Evolutionary conservation across 78 protist genomes (phyloP), one percentile per base, ranked within the genome.

Genomic region (Pigoraptor vietnamica): DNA sequence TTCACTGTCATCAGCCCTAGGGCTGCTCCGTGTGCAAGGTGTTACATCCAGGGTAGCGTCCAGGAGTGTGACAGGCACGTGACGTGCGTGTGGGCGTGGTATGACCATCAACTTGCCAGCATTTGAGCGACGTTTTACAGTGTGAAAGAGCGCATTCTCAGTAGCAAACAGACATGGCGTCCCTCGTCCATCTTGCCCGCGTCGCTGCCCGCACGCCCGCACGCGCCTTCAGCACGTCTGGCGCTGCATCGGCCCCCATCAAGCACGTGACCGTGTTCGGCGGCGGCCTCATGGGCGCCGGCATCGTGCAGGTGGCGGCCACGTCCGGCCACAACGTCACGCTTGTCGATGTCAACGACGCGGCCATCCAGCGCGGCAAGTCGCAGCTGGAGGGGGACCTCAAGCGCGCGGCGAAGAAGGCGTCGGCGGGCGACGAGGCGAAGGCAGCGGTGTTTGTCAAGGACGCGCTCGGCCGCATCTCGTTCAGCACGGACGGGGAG

Each of bases 221-320:
- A 6, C 67, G 67, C 67, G 67, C 67, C 29, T 48, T 48, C 67
- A 48, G 67, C 67, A 48, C 67, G 6, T 48, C 67, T 14, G 67
- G 67, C 67, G 67, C 67, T 14, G 67, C 67, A 6, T 6, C 67
- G 67, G 83, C 83, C 87, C 38, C 87, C 37, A 37, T 86, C 89
- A 14, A 86, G 89, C 1, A 34, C 86, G 92, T 90, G 25, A 55
- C 87, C 56, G 37, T 90, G n/a, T 0, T 90, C 24, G 89, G 89
- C 24, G 40, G 79, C 6, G 93, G 94, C 25, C 55, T 93, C 40
- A 89, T 92, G 92, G 94, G 94, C 55, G 32, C 34, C 37, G 94
- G 94, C 81, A 92, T 92, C 55, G 90, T 89, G 14, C 92, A 89
- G 67, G 94, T 92, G 23, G 19, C 92, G 0, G 94, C 94, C 0